A percentile compares a stretch with the other conserved stretches of the same genome.
Evolutionary conservation across 2,329 filamentous ascomycete species (phyloP).

Genomic region (Scopulariopsis brevicaulis): DNA sequence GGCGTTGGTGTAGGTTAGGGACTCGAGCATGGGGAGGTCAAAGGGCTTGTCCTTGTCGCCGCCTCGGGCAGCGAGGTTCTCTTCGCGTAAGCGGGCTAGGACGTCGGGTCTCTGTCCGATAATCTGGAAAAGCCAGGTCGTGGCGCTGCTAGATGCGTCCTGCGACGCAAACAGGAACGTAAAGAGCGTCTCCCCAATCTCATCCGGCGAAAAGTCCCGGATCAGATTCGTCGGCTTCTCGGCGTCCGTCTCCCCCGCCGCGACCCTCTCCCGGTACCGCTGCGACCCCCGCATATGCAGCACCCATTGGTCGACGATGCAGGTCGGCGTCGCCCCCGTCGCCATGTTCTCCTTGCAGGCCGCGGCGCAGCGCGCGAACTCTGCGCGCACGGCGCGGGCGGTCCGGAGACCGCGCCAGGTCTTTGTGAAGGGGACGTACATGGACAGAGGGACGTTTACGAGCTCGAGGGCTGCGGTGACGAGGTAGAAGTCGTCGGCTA

Average conservation of each 20-base stretch:
- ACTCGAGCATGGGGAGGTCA: constrained; percentile 33
- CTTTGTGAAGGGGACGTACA: constrained; percentile 67
- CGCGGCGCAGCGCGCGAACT: constrained; percentile 61
- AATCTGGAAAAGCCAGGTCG: constrained; percentile 40
- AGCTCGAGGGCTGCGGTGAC: constrained; percentile 70
- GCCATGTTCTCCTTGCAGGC: constrained; percentile 64
- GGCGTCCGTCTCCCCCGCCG: constrained; percentile 33
- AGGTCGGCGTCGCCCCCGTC: constrained; percentile 53
- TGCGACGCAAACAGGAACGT: constrained; percentile 43
- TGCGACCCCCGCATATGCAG: constrained; percentile 62
- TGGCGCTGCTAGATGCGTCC: constrained; percentile 39
- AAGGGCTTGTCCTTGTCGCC: constrained; percentile 28
- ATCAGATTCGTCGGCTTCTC: constrained; percentile 35
- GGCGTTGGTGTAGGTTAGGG: constrained; percentile 36
- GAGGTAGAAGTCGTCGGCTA: constrained; percentile 69
- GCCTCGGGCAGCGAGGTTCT: constrained; percentile 30
- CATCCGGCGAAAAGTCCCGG: constrained; percentile 35
- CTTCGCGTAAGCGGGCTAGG: constrained; percentile 28
- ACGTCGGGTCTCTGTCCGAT: constrained; percentile 38
- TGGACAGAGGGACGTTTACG: constrained; percentile 59
- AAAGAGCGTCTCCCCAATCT: constrained; percentile 38
- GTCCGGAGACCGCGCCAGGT: constrained; percentile 67
- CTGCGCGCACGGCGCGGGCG: constrained; percentile 57
- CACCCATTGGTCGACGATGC: constrained; percentile 72
- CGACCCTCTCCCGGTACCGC: constrained; percentile 51